Base-by-base conservation (phyloP, 176 grass and related monocot genomes). In the Rhipidocladum racemiflorum region DNA sequence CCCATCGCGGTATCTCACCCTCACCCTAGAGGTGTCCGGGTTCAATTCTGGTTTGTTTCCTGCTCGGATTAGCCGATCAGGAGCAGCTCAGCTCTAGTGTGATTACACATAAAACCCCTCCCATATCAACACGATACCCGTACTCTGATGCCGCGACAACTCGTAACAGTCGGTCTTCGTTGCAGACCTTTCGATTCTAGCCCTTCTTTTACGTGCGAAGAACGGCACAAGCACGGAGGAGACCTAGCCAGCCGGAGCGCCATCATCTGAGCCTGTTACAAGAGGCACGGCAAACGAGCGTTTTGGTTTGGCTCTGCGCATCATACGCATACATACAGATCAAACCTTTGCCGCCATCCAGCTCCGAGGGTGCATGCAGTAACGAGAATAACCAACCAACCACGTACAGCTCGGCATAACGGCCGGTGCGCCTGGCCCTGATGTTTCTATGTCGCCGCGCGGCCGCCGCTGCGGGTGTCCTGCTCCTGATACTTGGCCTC, bases 381-480 rank as follows among this genome's bases (percentile, higher is more conserved):
- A 89, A 86, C 88, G 78, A 76, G 88, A 86, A 90, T 90, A 88
- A 84, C 87, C 74, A 38, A 88, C 81, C 66, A 27, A 61, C 60
- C 66, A 30, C 29, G 15, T 64, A 23, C 27, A 81, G 27, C 70
- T 68, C 60, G 70, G 38, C 50, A 24, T 67, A 65, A 71, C 87
- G 87, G 74, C 68, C 73, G 55, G 79, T 55, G 6, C 43, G 68
- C 61, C 49, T 68, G 73, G 65, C 65, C 64, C 83, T 73, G 48
- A 86, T 90, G 88, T 67, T 70, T 68, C 83, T 38, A 82, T 90
- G 72, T 78, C 88, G 71, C 62, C 51, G 16, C 24, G 24, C 27
- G 66, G 39, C 25, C 23, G 42, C 23, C 5, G 80, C 80, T 59
- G 74, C 67, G 28, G 10, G 70, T 9, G 59, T 65, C 34, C 27